Percentiles rank a stretch among this genome's conserved stretches.
Conservation (phyloP, 2,329 filamentous ascomycete genomes). For the Thielaviopsis euricoi region DNA sequence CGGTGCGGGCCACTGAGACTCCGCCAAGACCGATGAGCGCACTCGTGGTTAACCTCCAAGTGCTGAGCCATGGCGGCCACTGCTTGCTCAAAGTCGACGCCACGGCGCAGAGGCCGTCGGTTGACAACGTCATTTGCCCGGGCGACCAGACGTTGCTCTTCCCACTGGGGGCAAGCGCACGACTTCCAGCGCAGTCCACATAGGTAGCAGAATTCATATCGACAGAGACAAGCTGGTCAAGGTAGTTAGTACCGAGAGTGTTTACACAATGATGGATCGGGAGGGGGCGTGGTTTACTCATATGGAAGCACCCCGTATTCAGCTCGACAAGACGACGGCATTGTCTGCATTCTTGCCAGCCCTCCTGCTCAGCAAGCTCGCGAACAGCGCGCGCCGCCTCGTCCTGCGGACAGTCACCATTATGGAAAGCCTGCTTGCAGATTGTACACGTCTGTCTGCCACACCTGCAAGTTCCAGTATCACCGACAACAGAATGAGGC, state of each 20-base stretch:
- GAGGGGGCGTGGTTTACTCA: conserved; percentile 28
- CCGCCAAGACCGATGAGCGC: conserved; percentile 21
- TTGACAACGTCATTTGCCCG: not conserved
- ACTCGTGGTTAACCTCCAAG: conserved; percentile 23
- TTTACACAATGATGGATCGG: not conserved
- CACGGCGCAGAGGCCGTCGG: not conserved
- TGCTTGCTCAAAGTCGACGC: not conserved
- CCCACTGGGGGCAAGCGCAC: conserved; percentile 23
- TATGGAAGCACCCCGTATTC: conserved; percentile 35
- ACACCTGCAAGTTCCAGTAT: conserved; percentile 22
- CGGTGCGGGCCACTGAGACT: conserved; percentile 18
- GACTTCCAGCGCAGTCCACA: conserved; percentile 27
- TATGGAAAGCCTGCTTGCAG: conserved; percentile 33
- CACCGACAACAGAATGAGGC: conserved; percentile 1
- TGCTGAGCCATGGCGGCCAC: conserved; percentile 17
- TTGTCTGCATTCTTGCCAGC: conserved; percentile 33
- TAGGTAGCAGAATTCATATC: conserved; percentile 31
- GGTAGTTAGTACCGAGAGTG: not conserved
- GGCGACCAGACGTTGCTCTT: conserved; percentile 17
- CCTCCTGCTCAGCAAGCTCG: conserved; percentile 22
- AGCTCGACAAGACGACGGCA: conserved; percentile 34
- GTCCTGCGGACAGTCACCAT: conserved; percentile 31
- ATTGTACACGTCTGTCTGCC: conserved; percentile 26
- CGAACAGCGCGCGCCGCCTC: conserved; percentile 23
- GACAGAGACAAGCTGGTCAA: conserved; percentile 27